Evolutionary conservation across 1,139 yeast genomes (phyloP).

Genomic region (Diutina sp.): DNA sequence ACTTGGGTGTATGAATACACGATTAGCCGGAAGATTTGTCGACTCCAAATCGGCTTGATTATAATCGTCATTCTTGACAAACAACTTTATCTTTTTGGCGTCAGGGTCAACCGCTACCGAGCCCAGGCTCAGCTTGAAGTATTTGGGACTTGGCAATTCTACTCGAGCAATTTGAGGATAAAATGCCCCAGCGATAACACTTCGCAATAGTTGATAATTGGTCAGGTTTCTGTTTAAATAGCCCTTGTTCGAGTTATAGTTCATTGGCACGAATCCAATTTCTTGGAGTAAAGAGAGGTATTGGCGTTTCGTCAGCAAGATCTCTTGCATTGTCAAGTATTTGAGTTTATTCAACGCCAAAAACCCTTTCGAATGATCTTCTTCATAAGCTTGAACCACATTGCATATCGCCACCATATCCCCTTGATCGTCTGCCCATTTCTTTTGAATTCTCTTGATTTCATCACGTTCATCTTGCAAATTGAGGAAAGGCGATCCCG

Average conservation of each 20-base stretch:
- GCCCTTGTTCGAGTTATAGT: constrained; percentile 15
- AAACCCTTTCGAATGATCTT: constrained; percentile 31
- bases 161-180: constrained; percentile 77
- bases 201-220: constrained; percentile 41
- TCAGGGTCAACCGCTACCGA: constrained; percentile 79
- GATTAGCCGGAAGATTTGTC: constrained; percentile 34
- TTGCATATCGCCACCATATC: constrained; percentile 59
- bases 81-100: constrained; percentile 57
- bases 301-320: constrained; percentile 58
- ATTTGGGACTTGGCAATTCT: constrained; percentile 73
- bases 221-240: constrained; percentile 34
- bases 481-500: constrained; percentile 61
- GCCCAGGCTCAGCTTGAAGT: constrained; percentile 57
- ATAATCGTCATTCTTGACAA: constrained; percentile 45
- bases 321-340: constrained; percentile 52
- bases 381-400: constrained; percentile 40
- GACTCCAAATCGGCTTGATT: constrained; percentile 6
- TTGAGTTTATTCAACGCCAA: constrained; percentile 54
- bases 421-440: constrained; percentile 36
- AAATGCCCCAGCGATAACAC: constrained; percentile 68
- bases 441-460: constrained; percentile 38
- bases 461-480: constrained; percentile 53
- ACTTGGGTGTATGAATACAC: constrained; percentile 79
- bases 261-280: constrained; percentile 57
- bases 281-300: constrained; percentile 57